Evolutionary conservation across 2,329 filamentous ascomycete genomes (phyloP), one percentile per base, ranked within the genome.

Genomic region (Fusarium sp.): DNA sequence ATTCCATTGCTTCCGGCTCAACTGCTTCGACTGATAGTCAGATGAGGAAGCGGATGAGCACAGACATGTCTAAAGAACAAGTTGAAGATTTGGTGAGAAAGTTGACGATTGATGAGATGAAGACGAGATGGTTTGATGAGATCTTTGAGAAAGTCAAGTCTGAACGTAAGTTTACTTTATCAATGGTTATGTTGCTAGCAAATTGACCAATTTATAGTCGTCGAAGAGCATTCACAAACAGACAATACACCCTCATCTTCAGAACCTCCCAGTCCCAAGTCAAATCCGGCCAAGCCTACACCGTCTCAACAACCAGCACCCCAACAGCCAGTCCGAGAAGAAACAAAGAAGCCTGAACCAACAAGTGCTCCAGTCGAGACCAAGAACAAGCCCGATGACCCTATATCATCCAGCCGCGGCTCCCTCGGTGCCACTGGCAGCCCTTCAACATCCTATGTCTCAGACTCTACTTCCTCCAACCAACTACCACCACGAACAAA

Each of bases 61-160:
- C 60, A 31, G 73, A 75, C 42, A 71, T 75, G 62, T 74, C 73
- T 1, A 75, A 75, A 57, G 62, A 75, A 45, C 62, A 74, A 18
- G 65, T 76, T 34, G 74, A 76, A 23, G 73, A 70, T 26, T 21
- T 76, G 52, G 66, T 76, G 13, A 59, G 53, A 14, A 67, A 65
- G 58, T 31, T 74, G 45, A 74, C 71, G 8, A 69, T 73, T 43
- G 74, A 72, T 44, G 74, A 76, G 65, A 69, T 75, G 69, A 76
- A 74, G 58, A 52, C 62, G 6, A 67, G 58, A 49, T 72, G 70
- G 71, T 68, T 76, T 52, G 71, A 76, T 37, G 72, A 75, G 52
- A 74, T 76, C 43, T 61, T 75, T 62, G 63, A 62, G 41, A 76
- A 75, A 39, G 65, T 75, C 58, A 75, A 73, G 60, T 71, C 74